Evolutionary conservation across 2,329 filamentous ascomycete genomes (phyloP).

Genomic region (Tolypocladium guangdongense): DNA sequence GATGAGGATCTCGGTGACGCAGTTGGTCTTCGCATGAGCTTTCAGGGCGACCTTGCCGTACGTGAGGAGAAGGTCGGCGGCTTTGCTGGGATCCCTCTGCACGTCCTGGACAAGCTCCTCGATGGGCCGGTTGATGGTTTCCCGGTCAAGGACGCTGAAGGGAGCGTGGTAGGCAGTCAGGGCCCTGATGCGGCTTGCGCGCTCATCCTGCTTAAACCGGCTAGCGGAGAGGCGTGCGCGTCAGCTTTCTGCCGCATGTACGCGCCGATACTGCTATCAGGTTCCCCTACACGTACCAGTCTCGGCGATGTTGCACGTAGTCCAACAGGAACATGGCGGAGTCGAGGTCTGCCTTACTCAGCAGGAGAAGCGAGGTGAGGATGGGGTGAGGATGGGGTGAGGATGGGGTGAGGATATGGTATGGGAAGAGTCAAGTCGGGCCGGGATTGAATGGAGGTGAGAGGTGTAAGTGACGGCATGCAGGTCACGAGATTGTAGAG

Average conservation of each 20-base stretch:
- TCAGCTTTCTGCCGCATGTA: too few relatives aligned
- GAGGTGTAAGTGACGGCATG: conserved; percentile 1
- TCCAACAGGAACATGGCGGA: conserved; percentile 30
- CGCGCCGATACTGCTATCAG: neutral
- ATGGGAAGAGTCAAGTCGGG: neutral
- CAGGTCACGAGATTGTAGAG: conserved; percentile 6
- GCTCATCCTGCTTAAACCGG: conserved; percentile 68
- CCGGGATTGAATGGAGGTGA: neutral
- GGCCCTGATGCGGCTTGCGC: conserved; percentile 54
- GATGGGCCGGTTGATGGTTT: conserved; percentile 63
- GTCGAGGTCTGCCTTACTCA: neutral
- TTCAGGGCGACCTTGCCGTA: conserved; percentile 81
- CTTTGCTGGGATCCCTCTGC: conserved; percentile 53
- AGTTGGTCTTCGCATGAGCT: conserved; percentile 81
- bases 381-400: neutral
- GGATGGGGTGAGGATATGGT: neutral
- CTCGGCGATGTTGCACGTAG: conserved; percentile 60
- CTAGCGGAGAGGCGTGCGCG: conserved; percentile 32
- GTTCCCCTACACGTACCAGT: conserved; percentile 41
- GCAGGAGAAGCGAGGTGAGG: neutral
- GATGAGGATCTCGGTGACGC: conserved; percentile 78
- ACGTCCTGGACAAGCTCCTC: conserved; percentile 68
- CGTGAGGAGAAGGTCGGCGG: conserved; percentile 65
- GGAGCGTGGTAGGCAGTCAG: conserved; percentile 56
- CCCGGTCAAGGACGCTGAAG: conserved; percentile 52